Evolutionary conservation across 306 rosid genomes (phyloP).

Genomic region (Glycine soja): DNA sequence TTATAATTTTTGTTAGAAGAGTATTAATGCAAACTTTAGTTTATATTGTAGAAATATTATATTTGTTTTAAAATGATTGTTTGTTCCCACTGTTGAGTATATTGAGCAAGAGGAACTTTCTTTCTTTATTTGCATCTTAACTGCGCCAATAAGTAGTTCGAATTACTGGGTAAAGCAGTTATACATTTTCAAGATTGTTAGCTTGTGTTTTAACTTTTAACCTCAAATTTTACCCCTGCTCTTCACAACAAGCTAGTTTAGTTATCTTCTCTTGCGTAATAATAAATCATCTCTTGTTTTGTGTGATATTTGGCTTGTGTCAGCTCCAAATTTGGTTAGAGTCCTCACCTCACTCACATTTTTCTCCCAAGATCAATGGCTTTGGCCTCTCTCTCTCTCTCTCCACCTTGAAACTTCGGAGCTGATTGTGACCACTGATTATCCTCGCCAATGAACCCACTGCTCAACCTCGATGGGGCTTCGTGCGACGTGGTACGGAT

Average conservation of each 20-base stretch:
- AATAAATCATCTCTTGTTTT: not conserved
- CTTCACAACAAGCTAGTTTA: too few species aligned
- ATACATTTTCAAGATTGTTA: slow-evolving; percentile 20
- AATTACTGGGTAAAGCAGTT: slow-evolving; percentile 43
- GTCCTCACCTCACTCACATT: not conserved
- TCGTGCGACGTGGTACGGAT: slow-evolving; percentile 48
- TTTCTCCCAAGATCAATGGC: not conserved
- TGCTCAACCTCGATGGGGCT: slow-evolving; percentile 40
- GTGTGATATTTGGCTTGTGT: slow-evolving; percentile 34
- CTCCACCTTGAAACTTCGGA: slow-evolving; percentile 43
- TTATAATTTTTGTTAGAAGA: too few species aligned
- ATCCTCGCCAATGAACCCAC: slow-evolving; percentile 46
- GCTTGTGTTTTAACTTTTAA: slow-evolving; percentile 33
- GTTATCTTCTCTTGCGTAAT: not conserved
- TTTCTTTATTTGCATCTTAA: slow-evolving; percentile 10
- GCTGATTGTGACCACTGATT: slow-evolving; percentile 56
- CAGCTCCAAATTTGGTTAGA: slow-evolving; percentile 39
- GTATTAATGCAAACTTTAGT: too few species aligned
- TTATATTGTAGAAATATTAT: too few species aligned
- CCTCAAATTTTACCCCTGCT: not conserved
- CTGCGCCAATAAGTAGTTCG: slow-evolving; percentile 13
- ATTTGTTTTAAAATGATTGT: too few species aligned
- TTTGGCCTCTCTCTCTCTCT: not conserved
- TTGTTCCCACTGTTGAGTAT: not conserved
- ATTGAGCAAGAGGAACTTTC: slow-evolving; percentile 32